phyloP scores from a whole-genome alignment of 108 stramenopile species.

The Cylindrotheca fusiformis region DNA sequence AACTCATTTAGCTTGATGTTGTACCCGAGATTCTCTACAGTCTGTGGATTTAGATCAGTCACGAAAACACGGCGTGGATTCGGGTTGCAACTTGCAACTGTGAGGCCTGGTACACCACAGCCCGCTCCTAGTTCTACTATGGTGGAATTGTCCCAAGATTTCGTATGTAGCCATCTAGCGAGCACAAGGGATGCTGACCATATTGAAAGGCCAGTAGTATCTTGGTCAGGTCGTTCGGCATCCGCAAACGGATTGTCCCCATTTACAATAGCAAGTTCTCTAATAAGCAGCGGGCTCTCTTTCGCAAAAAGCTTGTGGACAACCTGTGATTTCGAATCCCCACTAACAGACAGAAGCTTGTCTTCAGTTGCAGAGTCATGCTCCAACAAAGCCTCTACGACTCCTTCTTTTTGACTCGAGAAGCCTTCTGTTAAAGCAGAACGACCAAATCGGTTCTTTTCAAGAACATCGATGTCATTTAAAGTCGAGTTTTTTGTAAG shows the following conservation, averaged over 20 bases:
- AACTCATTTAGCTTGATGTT: slow-evolving; percentile 67
- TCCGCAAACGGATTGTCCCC: slow-evolving; percentile 80
- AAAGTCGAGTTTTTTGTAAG: slow-evolving; percentile 47
- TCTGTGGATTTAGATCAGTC: slow-evolving; percentile 77
- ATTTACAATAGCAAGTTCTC: slow-evolving; percentile 52
- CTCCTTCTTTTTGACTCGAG: slow-evolving; percentile 53
- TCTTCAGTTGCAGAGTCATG: slow-evolving; percentile 88
- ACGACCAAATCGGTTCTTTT: slow-evolving; percentile 74
- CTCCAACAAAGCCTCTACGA: slow-evolving; percentile 70
- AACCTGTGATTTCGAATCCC: slow-evolving; percentile 24
- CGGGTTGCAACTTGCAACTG: slow-evolving; percentile 9
- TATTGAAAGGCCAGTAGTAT: slow-evolving; percentile 85
- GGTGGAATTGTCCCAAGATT: slow-evolving; percentile 25
- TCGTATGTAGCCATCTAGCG: slow-evolving; percentile 69
- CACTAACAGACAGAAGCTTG: slow-evolving; percentile 47
- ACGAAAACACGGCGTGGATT: slow-evolving; percentile 38
- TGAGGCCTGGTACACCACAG: slow-evolving; percentile 53
- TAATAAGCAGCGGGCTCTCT: slow-evolving; percentile 18
- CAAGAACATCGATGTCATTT: slow-evolving; percentile 62
- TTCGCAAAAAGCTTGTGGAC: slow-evolving; percentile 58
- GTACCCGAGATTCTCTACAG: slow-evolving; percentile 70
- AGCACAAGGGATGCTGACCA: slow-evolving; percentile 81
- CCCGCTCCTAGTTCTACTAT: slow-evolving; percentile 85
- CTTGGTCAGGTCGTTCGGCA: slow-evolving; percentile 46
- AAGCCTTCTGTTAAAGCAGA: slow-evolving; percentile 88